Evolutionary conservation across 805 yeast genomes (phyloP), one percentile per base, ranked within the genome.

Genomic region (Ogataea corticis): DNA sequence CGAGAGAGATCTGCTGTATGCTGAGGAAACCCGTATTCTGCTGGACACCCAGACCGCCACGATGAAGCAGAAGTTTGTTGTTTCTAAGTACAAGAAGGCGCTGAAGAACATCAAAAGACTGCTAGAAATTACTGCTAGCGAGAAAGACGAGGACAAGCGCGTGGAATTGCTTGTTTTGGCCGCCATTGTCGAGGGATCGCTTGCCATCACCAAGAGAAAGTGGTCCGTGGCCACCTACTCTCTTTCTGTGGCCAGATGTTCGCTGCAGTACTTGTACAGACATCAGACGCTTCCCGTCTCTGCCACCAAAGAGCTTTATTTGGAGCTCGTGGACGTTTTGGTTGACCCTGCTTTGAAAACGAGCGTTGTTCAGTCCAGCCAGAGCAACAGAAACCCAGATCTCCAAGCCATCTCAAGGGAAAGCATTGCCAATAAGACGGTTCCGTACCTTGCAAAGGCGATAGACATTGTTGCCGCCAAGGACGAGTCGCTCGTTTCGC

Each of bases 1-100:
- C 1, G 98, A 94, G 65, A 77, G 96, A 59, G 87, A 88, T 54
- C 69, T 82, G 59, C 72, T 88, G 25, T 79, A 75, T 54, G 85
- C 91, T 1, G 73, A 80, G 62, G 90, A 85, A 63, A 71, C 82
- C 42, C 77, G 78, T 48, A 66, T 76, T 10, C 63, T 75, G 38
- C 63, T 80, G 49, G 87, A 80, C 49, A 72, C 80, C 33, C 76
- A 77, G 47, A 70, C 75, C 11, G 72, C 78, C 7, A 68, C 66
- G 28, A 61, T 69, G 53, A 71, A 60, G 61, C 70, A 76, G n/a
- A 75, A 75, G 44, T 76, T 83, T 48, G 67, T 85, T 55, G 59
- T 73, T 10, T 77, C 90, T 21, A 86, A 87, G 63, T 75, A 85
- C 49, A 87, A 83, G 59, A 83, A 78, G 63, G 80, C 92, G 1